Evolutionary conservation across 306 rosid genomes (phyloP), one percentile per base, ranked within the genome.

Genomic region (Cicer cuneatum): DNA sequence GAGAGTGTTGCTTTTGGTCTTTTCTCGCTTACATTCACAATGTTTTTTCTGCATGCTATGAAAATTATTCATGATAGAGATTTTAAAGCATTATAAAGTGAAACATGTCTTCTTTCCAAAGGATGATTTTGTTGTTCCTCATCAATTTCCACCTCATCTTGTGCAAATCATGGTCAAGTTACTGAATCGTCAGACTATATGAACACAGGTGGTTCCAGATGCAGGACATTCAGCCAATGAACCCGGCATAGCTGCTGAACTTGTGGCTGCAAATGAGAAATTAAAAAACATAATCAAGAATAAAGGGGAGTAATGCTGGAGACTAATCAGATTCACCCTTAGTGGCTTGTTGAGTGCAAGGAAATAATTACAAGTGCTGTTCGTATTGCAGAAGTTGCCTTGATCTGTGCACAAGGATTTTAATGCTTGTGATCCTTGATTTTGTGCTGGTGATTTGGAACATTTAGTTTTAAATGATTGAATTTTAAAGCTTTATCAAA

Each of bases 211-310:
- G 18, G 86, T 94, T 82, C 41, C 82, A 63, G 90, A 94, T 72
- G 97, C 97, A 10, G 97, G 98, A 3, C 96, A 94, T 82, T 94
- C 98, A 21, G 97, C 97, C 46, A 94, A 87, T 81, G 98, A 94
- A 83, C 95, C 90, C 5, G 93, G 97, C 82, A 86, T 86, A 82
- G 78, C 95, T 75, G 91, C 90, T 2, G 97, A 94, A 84, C 98
- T 94, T 37, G 97, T 94, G 81, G 95, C 89, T 60, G 97, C 95
- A 61, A 94, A 87, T 66, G 98, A 94, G 87, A 91, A 81, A 80
- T 84, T 91, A 15, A 91, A 94, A 61, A 69, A 79, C 84, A 69
- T 80, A 13, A 80, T 79, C 78, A 85, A 82, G 84, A 78, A 80
- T 48, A 84, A 80, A 72, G 85, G 85, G 57, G 35, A 64, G 65